Base-by-base conservation (phyloP, 305 asterid species). In the Plantago rigida region DNA sequence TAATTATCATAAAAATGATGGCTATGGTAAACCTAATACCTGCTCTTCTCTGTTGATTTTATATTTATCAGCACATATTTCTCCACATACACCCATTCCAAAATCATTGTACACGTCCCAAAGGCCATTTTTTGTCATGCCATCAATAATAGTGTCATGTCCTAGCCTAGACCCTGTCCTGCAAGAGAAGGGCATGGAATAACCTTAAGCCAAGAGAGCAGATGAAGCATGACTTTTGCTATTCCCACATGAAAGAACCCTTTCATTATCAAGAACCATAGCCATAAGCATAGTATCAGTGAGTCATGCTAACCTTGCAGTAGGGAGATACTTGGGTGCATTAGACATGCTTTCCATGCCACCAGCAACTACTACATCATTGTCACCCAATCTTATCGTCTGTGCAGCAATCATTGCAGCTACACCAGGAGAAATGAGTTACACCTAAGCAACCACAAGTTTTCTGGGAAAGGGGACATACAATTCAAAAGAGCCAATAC, bases 331-430 rank as follows among this genome's bases (percentile, higher is more conserved):
- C 67, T 92, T 92, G 15, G 99, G 97, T 19, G 83, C 85, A 76
- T 92, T 92, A 44, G 99, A 92, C 97, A 92, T 92, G 80, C 97
- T 89, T 69, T 92, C 99, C 99, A 89, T 92, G 73, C 97, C 99
- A 72, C 97, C 96, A 73, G 87, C 70, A 57, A 89, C 83, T 60
- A 92, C 97, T 6, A 92, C 84, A 75, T 92, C 95, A 75, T 87
- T 86, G 62, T 24, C 44, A 68, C 99, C 96, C 62, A 79, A 62
- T 63, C 73, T 70, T 75, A 92, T 89, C 47, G 85, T 82, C 70
- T 86, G 95, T 36, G 97, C 95, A 59, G 91, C 97, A 78, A 92
- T 79, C 95, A 86, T 88, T 39, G 84, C 76, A 50, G 99, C 97
- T 92, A 77, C 14, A 29, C 61, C 2, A 50, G 10, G 19, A 47